Evolutionary conservation across 192 early-diverging fungal genomes (phyloP), one percentile per base, ranked within the genome.

Genomic region (Obelidium mucronatum): DNA sequence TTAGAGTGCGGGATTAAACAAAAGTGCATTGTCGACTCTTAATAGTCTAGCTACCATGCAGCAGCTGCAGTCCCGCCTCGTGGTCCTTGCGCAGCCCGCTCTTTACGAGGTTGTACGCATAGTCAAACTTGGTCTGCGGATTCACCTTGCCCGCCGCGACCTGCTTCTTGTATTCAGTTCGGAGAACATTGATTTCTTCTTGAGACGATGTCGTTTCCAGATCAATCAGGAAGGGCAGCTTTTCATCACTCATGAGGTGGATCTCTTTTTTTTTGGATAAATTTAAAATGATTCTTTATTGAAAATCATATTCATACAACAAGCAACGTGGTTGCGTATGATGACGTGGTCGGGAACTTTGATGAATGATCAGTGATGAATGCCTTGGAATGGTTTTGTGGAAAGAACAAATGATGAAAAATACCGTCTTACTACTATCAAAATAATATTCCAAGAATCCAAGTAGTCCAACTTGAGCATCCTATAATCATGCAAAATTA

Each of bases 81-180:
- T 95, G 92, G 61, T 96, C 90, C 6, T 81, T 81, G 70, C 86
- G 87, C 39, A 77, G 80, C 68, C 78, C 85, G 76, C 90, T 91
- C 69, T 83, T 73, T 8, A 86, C 81, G 74, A 97, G 88, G 0
- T 92, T 95, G 94, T 96, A 98, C 0, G 97, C 94, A 77, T 94
- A 96, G 87, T 98, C 97, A 87, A 98, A 98, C 80, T 96, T 96
- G 61, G 94, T 95, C 83, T 98, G 97, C 30, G 79, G 92, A 86
- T 31, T 86, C 83, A 70, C 90, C 83, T 56, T 88, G 79, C 77
- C 93, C 8, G 34, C 11, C 17, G 11, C 39, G 34, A 44, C 62
- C 91, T 68, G 92, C 84, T 64, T 93, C 84, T 67, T 26, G 78
- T 81, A 85, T 37, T 59, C 69, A 2, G 44, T 5, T 26, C 58